Conservation (phyloP, 2,329 filamentous ascomycete genomes). For the Aspergillus luchuensis region DNA sequence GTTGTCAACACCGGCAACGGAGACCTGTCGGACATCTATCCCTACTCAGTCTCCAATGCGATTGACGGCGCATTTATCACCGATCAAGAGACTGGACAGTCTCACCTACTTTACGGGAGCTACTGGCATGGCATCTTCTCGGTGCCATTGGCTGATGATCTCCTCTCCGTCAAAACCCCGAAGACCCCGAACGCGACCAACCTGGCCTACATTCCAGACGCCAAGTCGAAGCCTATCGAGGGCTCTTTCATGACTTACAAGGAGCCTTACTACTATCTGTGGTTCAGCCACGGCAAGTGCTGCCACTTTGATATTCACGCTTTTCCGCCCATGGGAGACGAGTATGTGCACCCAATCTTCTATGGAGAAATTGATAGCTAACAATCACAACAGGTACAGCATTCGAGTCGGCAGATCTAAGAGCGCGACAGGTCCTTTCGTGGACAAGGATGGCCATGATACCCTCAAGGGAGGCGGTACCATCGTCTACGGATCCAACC, state of each 20-base stretch:
- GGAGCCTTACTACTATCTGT: constrained; percentile 41
- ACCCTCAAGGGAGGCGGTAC: constrained; percentile 38
- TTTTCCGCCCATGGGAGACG: constrained; percentile 32
- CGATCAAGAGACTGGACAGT: constrained; percentile 26
- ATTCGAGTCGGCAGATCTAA: constrained; percentile 41
- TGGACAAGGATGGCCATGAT: constrained; percentile 31
- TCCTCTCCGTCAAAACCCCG: constrained; percentile 31
- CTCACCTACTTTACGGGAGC: constrained; percentile 39
- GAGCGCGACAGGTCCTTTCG: constrained; percentile 36
- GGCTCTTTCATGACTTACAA: constrained; percentile 41
- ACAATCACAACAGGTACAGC: constrained; percentile 28
- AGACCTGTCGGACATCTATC: constrained; percentile 26
- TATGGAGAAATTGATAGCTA: background rate
- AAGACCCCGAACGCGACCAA: constrained; percentile 29
- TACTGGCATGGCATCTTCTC: constrained; percentile 42
- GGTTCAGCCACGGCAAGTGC: constrained; percentile 45
- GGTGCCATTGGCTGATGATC: constrained; percentile 34
- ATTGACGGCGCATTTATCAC: constrained; percentile 39
- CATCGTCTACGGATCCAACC: constrained; percentile 41
- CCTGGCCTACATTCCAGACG: constrained; percentile 28
- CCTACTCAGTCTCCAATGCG: constrained; percentile 40
- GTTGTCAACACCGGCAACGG: constrained; percentile 36
- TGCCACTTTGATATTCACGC: constrained; percentile 31
- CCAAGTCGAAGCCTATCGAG: constrained; percentile 32
- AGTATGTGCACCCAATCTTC: constrained; percentile 28